Percentiles rank a stretch among this genome's conserved stretches.
These are phyloP conservation scores for Trifolium repens DNA, from an alignment of 306 rosid species.

Conservation along the genomic window DNA sequence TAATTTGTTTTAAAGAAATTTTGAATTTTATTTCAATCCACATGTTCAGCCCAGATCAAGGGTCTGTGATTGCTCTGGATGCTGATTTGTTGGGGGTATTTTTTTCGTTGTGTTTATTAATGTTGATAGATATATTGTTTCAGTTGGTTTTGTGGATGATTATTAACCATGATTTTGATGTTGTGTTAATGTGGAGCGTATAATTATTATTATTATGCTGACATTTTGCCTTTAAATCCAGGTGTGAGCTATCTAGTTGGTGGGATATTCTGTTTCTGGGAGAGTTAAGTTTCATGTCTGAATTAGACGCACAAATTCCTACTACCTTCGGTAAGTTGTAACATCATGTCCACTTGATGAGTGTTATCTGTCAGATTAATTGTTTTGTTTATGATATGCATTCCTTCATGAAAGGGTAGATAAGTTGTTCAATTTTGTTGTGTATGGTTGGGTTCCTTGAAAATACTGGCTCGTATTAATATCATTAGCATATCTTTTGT, in stretches of 20 bases:
- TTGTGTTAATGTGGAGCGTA: neutral
- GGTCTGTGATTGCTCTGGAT: neutral
- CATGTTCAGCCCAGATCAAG: neutral
- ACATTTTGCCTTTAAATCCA: slow-evolving; percentile 25
- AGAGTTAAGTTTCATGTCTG: slow-evolving; percentile 80
- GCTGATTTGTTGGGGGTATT: neutral
- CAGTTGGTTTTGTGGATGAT: slow-evolving; percentile 11
- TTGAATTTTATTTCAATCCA: neutral
- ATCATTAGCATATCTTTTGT: neutral
- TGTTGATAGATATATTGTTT: slow-evolving; percentile 1
- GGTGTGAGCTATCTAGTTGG: slow-evolving; percentile 58
- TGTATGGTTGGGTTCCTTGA: slow-evolving; percentile 6
- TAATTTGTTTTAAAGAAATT: neutral
- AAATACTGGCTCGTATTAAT: neutral
- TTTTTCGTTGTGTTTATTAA: neutral
- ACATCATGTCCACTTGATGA: neutral
- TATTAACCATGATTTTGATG: slow-evolving; percentile 24
- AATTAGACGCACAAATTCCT: slow-evolving; percentile 74
- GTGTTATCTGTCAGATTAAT: slow-evolving; percentile 18
- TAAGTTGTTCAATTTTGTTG: neutral
- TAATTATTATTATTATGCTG: neutral
- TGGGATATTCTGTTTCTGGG: slow-evolving; percentile 42
- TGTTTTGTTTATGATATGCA: slow-evolving; percentile 3
- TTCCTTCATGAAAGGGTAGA: neutral
- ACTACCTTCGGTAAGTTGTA: slow-evolving; percentile 68